Evolutionary conservation across 169 alveolate species (phyloP), one percentile per base, ranked within the genome.

Genomic region (Plasmodium vivax): DNA sequence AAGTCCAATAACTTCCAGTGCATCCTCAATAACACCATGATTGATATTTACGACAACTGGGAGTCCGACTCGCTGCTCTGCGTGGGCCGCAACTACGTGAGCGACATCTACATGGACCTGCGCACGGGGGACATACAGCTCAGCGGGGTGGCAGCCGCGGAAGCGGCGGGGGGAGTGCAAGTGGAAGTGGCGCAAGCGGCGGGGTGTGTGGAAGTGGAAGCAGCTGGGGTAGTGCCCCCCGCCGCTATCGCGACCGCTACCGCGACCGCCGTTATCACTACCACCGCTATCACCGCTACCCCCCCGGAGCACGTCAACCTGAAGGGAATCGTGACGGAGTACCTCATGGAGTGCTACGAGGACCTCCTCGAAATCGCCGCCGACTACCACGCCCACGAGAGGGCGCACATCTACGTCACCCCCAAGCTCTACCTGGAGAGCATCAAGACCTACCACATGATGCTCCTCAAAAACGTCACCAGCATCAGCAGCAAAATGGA

Each of bases 381-480:
- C 43, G 16, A 75, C 71, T 87, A 87, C 47, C 77, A 87, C 43
- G 58, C 84, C 8, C 93, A 87, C 34, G 99, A 98, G 95, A 96
- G 99, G 96, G 96, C 99, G 77, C 98, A 97, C 93, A 98, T 98
- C 58, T 98, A 98, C 96, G 97, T 98, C 47, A 98, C 99, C 3
- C 99, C 99, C 9, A 98, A 98, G 95, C 97, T 99, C 62, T 98
- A 98, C 97, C 96, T 98, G 73, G 99, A 98, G 97, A 96, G 98
- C 82, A 98, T 98, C 94, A 98, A 98, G 95, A 97, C 98, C 54
- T 98, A 98, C 93, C 98, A 97, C 77, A 92, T 97, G 62, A 98
- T 98, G 99, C 97, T 98, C 82, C 94, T 94, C 38, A 95, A 96
- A 95, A 98, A 98, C 97, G 97, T 96, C 14, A 82, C 92, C 19